phyloP scores from a whole-genome alignment of 768 basidiomycete genomes.

The Calocybe indica region DNA sequence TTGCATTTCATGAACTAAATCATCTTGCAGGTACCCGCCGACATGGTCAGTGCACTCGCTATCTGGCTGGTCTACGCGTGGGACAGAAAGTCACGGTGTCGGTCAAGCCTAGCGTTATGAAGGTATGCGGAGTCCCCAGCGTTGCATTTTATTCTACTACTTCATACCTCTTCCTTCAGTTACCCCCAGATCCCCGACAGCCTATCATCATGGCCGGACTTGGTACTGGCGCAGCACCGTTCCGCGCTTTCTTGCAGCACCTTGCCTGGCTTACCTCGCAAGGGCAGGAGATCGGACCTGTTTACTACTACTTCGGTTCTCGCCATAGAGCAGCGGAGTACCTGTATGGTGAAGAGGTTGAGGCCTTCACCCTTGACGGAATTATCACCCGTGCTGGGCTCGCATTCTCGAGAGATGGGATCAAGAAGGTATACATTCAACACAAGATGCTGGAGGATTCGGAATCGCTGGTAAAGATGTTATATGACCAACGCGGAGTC shows the following conservation, averaged over 20 bases:
- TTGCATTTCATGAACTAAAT: background rate
- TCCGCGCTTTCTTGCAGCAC: constrained; percentile 98
- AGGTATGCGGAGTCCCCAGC: constrained; percentile 41
- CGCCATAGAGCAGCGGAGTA: constrained; percentile 94
- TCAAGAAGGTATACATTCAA: constrained; percentile 95
- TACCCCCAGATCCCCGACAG: constrained; percentile 78
- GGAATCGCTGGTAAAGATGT: constrained; percentile 63
- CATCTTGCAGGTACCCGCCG: constrained; percentile 52
- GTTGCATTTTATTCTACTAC: background rate
- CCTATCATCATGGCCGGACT: constrained; percentile 99
- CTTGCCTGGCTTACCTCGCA: constrained; percentile 77
- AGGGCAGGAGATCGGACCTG: constrained; percentile 79
- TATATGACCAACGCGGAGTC: constrained; percentile 67
- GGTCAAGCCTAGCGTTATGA: constrained; percentile 99
- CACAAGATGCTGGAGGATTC: constrained; percentile 96
- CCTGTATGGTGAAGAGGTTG: constrained; percentile 94
- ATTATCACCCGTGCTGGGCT: constrained; percentile 87
- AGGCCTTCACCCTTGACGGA: constrained; percentile 83
- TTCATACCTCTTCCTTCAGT: constrained; percentile 31
- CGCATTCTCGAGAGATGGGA: constrained; percentile 93
- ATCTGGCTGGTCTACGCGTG: constrained; percentile 74
- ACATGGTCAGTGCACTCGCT: constrained; percentile 95
- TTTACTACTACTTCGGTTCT: constrained; percentile 98
- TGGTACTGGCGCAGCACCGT: constrained; percentile 97
- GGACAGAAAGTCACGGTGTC: constrained; percentile 96